Base-by-base conservation (phyloP, 75 land plant species). In the Adiantum capillusveneris region DNA sequence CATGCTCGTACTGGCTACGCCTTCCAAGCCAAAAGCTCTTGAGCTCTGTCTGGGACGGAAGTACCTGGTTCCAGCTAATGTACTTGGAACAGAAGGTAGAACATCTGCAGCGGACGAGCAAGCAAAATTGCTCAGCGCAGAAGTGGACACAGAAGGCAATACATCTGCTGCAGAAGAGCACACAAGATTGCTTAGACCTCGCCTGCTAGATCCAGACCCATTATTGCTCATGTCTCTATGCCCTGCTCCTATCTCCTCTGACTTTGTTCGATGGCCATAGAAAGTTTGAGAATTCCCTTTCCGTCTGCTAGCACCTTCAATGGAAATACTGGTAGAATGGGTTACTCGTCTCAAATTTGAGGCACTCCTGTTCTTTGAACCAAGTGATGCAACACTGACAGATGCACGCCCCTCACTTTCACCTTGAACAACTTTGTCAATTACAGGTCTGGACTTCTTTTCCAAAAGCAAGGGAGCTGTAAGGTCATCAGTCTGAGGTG, bases 71-170 rank as follows among this genome's bases (percentile, higher is more conserved):
- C 13, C 52, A 50, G 51, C 39, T 11, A 53, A 22, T 25, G 64
- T 31, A 25, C 20, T 22, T 11, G 71, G 61, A 42, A 34, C 43
- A 21, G 71, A 69, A 25, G 64, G 49, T 21, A 61, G 14, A 18
- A 62, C 65, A 28, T 69, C 65, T 20, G 65, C 54, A 31, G 28
- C 13, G 0, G 71, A 55, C 16, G 37, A n/a, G 21, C 65, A 61
- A 1, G 64, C 71, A 25, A 50, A 29, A 28, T 59, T 55, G n/a
- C 62, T 53, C 14, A 53, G 25, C 6, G 50, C 50, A 46, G 50
- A 18, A 21, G 13, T 21, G 14, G 50, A 46, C 3, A 46, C 6
- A 46, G 50, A 46, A 6, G 50, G 50, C 22, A 46, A 46, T 2
- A 46, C 50, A 46, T 46, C 50, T 2, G 50, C 18, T 6, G 50